Conservation (phyloP, 805 yeast species). For the Novakomyces olei region DNA sequence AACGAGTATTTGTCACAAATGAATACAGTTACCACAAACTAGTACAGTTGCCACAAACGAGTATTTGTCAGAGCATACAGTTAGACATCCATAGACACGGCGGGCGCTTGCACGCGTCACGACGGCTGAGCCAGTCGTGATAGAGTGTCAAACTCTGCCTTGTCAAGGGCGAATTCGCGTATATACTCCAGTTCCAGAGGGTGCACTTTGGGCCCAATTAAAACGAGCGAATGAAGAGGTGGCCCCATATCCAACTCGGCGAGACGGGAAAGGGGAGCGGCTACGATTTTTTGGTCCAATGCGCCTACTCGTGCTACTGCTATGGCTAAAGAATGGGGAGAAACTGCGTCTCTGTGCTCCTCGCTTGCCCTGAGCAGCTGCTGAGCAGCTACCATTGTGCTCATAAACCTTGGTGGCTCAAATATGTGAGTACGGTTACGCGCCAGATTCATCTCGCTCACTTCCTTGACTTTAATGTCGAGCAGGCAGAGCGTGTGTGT, state of each 20-base stretch:
- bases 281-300: slow-evolving; percentile 57
- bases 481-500: slow-evolving; percentile 70
- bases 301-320: slow-evolving; percentile 85
- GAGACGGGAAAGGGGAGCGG: slow-evolving; percentile 62
- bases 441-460: slow-evolving; percentile 81
- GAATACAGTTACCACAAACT: too few relatives aligned
- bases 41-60: too few relatives aligned
- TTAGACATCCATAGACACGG: too few relatives aligned
- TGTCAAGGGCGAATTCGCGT: slow-evolving; percentile 48
- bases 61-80: too few relatives aligned
- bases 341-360: slow-evolving; percentile 48
- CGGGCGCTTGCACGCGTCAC: too few relatives aligned
- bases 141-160: slow-evolving; percentile 22
- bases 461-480: slow-evolving; percentile 93
- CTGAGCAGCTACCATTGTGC: slow-evolving; percentile 66
- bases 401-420: slow-evolving; percentile 96
- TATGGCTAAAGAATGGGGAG: slow-evolving; percentile 74
- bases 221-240: slow-evolving; percentile 77
- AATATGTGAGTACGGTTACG: slow-evolving; percentile 76
- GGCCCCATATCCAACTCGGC: slow-evolving; percentile 76
- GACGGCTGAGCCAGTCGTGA: too few relatives aligned
- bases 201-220: slow-evolving; percentile 80
- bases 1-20: too few relatives aligned
- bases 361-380: slow-evolving; percentile 81
- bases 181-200: slow-evolving; percentile 77